Evolutionary conservation across 371 early-diverging fungal genomes (phyloP), one percentile per base, ranked within the genome.

Genomic region (Nematocida parisii): DNA sequence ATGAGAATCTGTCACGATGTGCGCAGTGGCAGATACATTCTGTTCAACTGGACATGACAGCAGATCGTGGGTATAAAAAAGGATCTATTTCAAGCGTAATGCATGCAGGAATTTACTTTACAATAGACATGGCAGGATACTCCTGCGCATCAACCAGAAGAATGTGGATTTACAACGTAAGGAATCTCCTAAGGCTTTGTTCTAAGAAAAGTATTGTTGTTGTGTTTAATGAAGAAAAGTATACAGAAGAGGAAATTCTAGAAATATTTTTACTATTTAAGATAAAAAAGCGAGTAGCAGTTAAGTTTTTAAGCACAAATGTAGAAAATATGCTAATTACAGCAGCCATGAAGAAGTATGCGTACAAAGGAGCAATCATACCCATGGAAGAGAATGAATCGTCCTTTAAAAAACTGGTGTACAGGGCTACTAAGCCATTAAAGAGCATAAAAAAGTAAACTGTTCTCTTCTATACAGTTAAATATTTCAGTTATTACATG

Each of bases 341-440:
- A 27, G 70, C 80, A 71, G 66, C 80, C 15, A 56, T 60, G 15
- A 77, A 54, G 62, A 77, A 77, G 60, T 71, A 70, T 61, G 80
- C 80, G 47, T 62, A 70, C 62, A 27, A 24, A 20, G 68, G 68
- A 44, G 20, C 42, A 24, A 11, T 77, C 22, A 46, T 45, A 5
- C 61, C 13, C 0, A 52, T 77, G n/a, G 72, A 58, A n/a, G 46
- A 42, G 39, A 68, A 68, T 15, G 80, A 77, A 24, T 6, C 70
- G 0, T 20, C n/a, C 18, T 66, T 77, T 60, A 77, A 77, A 42
- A 27, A 3, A 42, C 70, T 77, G 71, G 42, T 77, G 15, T 70
- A 70, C 68, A 77, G 55, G 54, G 55, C 57, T 3, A 77, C 47
- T 15, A 70, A 47, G 61, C 57, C 27, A 18, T 5, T 66, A 6